Evolutionary conservation across 2,329 filamentous ascomycete species (phyloP).

Genomic region (Zymoseptoria ardabiliae): DNA sequence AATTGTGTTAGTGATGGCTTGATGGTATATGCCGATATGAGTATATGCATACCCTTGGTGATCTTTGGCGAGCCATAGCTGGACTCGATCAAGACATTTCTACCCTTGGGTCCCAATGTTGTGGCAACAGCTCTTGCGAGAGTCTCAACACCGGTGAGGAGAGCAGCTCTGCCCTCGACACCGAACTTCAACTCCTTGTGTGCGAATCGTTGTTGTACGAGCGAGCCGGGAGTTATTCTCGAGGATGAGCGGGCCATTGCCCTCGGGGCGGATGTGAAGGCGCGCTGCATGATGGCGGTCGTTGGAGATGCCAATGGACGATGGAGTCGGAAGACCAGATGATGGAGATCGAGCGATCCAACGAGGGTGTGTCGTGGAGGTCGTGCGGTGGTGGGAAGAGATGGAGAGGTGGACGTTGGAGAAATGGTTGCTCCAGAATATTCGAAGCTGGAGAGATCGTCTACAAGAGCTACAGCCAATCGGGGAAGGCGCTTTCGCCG

Average conservation of each 20-base stretch:
- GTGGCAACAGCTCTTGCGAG: slow-evolving; percentile 93
- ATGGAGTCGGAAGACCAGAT: slow-evolving; percentile 1
- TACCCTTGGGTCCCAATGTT: slow-evolving; percentile 93
- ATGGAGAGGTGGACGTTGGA: neutral
- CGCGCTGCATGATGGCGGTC: slow-evolving; percentile 71
- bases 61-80: slow-evolving; percentile 99
- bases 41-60: slow-evolving; percentile 71
- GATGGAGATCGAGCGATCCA: neutral
- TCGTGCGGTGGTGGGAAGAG: slow-evolving; percentile 1
- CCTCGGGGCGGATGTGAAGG: slow-evolving; percentile 72
- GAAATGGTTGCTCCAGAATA: neutral
- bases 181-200: slow-evolving; percentile 99
- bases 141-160: slow-evolving; percentile 92
- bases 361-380: neutral
- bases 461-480: no score
- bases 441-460: neutral
- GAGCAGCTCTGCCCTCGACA: slow-evolving; percentile 81
- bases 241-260: slow-evolving; percentile 69
- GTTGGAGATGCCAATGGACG: neutral
- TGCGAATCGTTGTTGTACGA: slow-evolving; percentile 90
- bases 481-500: neutral
- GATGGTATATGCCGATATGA: neutral
- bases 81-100: slow-evolving; percentile 97
- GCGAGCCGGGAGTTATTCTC: slow-evolving; percentile 43
- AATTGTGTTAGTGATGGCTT: slow-evolving; percentile 8